Conservation (phyloP, 345 rosid genomes). For the Acer saccharum region DNA sequence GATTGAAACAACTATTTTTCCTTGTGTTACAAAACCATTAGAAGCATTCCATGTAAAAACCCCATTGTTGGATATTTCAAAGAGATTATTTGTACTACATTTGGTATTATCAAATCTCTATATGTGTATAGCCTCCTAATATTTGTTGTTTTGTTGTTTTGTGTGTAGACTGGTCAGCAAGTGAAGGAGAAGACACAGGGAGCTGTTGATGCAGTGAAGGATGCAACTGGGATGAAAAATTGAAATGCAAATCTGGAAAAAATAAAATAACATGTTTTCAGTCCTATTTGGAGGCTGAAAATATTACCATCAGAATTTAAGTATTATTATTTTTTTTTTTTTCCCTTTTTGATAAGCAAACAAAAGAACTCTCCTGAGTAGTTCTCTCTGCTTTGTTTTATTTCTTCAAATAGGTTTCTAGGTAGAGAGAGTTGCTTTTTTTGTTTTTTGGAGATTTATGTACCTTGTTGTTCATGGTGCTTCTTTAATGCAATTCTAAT, state of each 20-base stretch:
- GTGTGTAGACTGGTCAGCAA: conserved; percentile 59
- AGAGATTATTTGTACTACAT: too few relatives aligned
- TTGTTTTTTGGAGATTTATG: not conserved
- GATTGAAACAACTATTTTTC: not conserved
- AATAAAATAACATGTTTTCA: not conserved
- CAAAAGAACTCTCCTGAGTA: not conserved
- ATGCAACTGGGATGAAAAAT: conserved; percentile 57
- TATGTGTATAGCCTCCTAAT: not conserved
- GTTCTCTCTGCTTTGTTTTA: too few relatives aligned
- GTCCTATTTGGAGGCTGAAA: not conserved
- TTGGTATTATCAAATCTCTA: too few relatives aligned
- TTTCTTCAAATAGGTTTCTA: too few relatives aligned
- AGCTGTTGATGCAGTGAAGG: conserved; percentile 64
- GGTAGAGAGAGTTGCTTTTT: not conserved
- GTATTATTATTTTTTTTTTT: not conserved
- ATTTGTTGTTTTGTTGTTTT: not conserved
- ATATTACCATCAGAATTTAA: not conserved
- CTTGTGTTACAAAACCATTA: too few relatives aligned
- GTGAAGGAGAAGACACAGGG: conserved; percentile 57
- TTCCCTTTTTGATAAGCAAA: not conserved
- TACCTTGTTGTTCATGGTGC: not conserved
- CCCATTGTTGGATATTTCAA: too few relatives aligned
- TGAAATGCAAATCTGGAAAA: conserved; percentile 28
- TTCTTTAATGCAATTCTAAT: conserved; percentile 8
- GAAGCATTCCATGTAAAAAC: too few relatives aligned